phyloP scores from a whole-genome alignment of 768 basidiomycete species.

The Pisolithus microcarpus region DNA sequence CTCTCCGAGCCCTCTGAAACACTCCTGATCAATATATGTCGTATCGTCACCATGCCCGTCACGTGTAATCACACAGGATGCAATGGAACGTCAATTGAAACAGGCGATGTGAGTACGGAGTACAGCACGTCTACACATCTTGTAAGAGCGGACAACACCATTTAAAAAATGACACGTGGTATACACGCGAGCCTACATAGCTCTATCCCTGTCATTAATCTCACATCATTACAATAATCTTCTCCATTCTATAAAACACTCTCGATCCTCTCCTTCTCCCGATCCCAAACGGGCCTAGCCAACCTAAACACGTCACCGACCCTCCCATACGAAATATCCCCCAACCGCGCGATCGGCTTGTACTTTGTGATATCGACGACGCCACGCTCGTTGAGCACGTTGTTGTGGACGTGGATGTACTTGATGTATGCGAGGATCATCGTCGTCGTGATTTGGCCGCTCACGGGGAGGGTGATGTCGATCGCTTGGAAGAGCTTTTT shows the following conservation, averaged over 20 bases:
- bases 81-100: too few relatives aligned
- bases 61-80: too few relatives aligned
- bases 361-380: constrained; percentile 31
- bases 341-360: constrained; percentile 31
- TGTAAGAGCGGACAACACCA: too few relatives aligned
- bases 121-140: too few relatives aligned
- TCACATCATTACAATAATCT: too few relatives aligned
- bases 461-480: constrained; percentile 27
- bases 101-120: too few relatives aligned
- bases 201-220: too few relatives aligned
- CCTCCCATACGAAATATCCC: constrained; percentile 32
- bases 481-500: constrained; percentile 25
- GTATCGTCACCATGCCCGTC: too few relatives aligned
- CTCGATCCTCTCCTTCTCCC: constrained; percentile 12
- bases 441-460: constrained; percentile 20
- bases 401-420: constrained; percentile 36
- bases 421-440: constrained; percentile 34
- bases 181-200: background rate
- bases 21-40: background rate
- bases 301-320: constrained; percentile 25
- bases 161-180: background rate
- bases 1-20: background rate
- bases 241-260: constrained; percentile 2
- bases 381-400: constrained; percentile 29
- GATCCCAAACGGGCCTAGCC: constrained; percentile 15